Conservation (phyloP, 805 yeast species). For the Saccharomyces mikatae region DNA sequence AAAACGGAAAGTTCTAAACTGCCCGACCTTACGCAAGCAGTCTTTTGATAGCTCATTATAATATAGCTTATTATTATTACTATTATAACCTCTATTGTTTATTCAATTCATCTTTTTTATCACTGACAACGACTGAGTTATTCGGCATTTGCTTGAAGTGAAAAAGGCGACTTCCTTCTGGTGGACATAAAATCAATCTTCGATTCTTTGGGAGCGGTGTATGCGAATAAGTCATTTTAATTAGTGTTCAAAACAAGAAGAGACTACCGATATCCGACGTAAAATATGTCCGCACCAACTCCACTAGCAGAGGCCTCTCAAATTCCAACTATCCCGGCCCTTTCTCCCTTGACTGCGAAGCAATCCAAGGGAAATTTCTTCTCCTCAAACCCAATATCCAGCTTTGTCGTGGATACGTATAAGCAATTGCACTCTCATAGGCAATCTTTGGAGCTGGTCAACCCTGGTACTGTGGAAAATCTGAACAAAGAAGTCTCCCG, state of each 20-base stretch:
- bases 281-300: constrained; percentile 12
- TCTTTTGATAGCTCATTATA: background rate
- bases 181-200: background rate
- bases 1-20: constrained; percentile 56
- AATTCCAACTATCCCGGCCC: constrained; percentile 52
- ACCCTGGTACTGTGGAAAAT: constrained; percentile 94
- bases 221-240: background rate
- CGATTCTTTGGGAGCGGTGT: background rate
- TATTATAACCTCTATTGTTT: background rate
- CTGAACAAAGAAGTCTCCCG: constrained; percentile 87
- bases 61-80: background rate
- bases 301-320: constrained; percentile 54
- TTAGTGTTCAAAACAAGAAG: background rate
- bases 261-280: background rate
- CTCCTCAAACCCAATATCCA: constrained; percentile 77
- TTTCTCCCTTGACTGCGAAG: constrained; percentile 46
- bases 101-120: background rate
- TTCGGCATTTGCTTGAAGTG: background rate
- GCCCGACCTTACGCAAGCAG: background rate
- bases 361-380: constrained; percentile 47
- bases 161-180: background rate
- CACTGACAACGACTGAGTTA: background rate
- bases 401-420: constrained; percentile 70
- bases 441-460: constrained; percentile 67
- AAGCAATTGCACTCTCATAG: constrained; percentile 69